phyloP scores from a whole-genome alignment of 2,329 filamentous ascomycete genomes.

The Cladosporium phlei region DNA sequence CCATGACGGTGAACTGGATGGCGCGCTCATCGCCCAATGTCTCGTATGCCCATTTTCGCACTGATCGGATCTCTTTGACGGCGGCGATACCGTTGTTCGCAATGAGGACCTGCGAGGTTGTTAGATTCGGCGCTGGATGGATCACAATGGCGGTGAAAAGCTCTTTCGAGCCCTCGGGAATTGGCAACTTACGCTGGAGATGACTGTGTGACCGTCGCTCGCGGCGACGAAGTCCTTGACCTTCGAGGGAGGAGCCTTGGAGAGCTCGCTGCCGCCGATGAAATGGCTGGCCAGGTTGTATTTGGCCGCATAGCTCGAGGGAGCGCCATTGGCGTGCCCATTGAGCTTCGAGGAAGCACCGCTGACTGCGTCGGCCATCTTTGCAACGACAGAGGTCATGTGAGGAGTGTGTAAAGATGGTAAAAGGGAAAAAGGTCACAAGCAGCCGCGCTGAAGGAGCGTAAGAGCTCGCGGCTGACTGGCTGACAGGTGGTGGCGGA shows the following conservation, averaged over 20 bases:
- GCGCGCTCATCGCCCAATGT: conserved; percentile 97
- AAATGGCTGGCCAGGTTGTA: conserved; percentile 86
- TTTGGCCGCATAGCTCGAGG: conserved; percentile 69
- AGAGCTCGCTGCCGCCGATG: conserved; percentile 87
- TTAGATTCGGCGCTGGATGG: conserved; percentile 6
- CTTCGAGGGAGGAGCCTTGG: conserved; percentile 72
- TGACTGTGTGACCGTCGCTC: conserved; percentile 93
- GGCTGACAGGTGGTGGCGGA: neutral
- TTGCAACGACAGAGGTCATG: conserved; percentile 29
- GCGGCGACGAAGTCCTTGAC: conserved; percentile 94
- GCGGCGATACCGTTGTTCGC: conserved; percentile 99
- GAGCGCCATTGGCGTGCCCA: conserved; percentile 45
- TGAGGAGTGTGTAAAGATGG: conserved; percentile 16
- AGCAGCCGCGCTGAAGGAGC: conserved; percentile 7
- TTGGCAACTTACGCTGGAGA: conserved; percentile 76
- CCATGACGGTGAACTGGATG: conserved; percentile 99
- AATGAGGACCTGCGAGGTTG: conserved; percentile 71
- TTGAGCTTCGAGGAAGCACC: conserved; percentile 25
- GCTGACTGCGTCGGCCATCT: conserved; percentile 39
- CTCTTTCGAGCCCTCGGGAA: neutral
- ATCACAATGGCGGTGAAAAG: conserved; percentile 3
- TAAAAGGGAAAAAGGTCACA: conserved; percentile 13
- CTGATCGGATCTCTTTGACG: conserved; percentile 98
- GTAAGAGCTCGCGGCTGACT: neutral
- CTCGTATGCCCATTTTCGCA: conserved; percentile 99